These are phyloP conservation scores for Aureobasidium sp. DNA, from an alignment of 2,329 filamentous ascomycete species.

Conservation along the genomic window DNA sequence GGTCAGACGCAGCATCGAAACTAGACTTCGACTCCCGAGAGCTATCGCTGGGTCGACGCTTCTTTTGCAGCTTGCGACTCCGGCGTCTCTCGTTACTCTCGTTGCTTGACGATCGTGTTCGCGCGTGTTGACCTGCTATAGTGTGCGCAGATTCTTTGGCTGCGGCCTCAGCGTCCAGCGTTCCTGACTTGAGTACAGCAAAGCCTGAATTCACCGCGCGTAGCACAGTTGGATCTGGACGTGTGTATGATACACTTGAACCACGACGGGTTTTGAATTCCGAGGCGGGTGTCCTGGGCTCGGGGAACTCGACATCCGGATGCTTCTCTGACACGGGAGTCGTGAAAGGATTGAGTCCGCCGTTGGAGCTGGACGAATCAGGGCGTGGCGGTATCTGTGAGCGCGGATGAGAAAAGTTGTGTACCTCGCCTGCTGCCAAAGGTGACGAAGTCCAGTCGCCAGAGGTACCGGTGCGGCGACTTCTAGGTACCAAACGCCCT, in stretches of 20 bases:
- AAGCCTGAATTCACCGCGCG: slow-evolving; percentile 24
- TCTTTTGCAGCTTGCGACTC: slow-evolving; percentile 26
- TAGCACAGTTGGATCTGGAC: slow-evolving; percentile 13
- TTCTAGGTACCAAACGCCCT: slow-evolving; percentile 37
- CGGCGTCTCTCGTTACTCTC: background rate
- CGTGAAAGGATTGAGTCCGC: background rate
- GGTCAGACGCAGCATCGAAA: slow-evolving; percentile 1
- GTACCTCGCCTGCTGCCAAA: background rate
- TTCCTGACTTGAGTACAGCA: slow-evolving; percentile 28
- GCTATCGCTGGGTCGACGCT: slow-evolving; percentile 22
- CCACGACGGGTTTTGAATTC: background rate
- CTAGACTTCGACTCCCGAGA: slow-evolving; percentile 7
- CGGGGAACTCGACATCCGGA: background rate
- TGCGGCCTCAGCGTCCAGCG: slow-evolving; percentile 20
- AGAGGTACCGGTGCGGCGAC: slow-evolving; percentile 30
- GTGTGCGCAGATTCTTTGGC: background rate
- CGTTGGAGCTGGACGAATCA: slow-evolving; percentile 2
- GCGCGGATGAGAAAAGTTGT: slow-evolving; percentile 7
- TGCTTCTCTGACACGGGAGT: slow-evolving; percentile 9
- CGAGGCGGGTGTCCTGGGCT: background rate
- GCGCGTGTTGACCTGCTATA: background rate
- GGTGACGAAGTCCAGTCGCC: slow-evolving; percentile 29
- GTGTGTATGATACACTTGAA: slow-evolving; percentile 10
- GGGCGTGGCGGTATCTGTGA: slow-evolving; percentile 1
- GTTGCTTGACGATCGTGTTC: background rate